Evolutionary conservation across 306 rosid species (phyloP), one percentile per base, ranked within the genome.

Genomic region (Quillaja saponaria): DNA sequence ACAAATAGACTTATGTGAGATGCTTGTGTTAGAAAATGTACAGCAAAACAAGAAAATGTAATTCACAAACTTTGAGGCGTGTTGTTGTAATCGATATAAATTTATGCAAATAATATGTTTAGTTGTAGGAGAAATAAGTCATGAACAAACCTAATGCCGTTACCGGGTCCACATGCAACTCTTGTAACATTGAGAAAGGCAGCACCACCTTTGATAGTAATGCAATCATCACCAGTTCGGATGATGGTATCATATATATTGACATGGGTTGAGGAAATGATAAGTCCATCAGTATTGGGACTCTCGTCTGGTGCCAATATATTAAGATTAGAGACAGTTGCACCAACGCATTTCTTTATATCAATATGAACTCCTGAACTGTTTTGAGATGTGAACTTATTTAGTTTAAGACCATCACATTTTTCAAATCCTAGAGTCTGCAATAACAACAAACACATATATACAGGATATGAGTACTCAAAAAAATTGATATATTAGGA

Each of bases 81-180:
- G n/a, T n/a, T n/a, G n/a, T n/a, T n/a, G n/a, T n/a, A n/a, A n/a
- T n/a, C n/a, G n/a, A n/a, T n/a, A n/a, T n/a, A n/a, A n/a, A n/a
- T n/a, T n/a, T n/a, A n/a, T n/a, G n/a, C n/a, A n/a, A n/a, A n/a
- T n/a, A n/a, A n/a, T n/a, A n/a, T n/a, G n/a, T n/a, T n/a, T n/a
- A n/a, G n/a, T n/a, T n/a, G n/a, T n/a, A n/a, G n/a, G n/a, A n/a
- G n/a, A n/a, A n/a, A n/a, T n/a, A n/a, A n/a, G n/a, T n/a, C n/a
- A n/a, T n/a, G n/a, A n/a, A 40, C 53, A 35, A 45, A 84, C 90
- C 83, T 85, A 38, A 85, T 85, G 51, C 87, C 90, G 12, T 85
- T 87, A 35, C 78, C 79, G 0, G 85, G 85, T 48, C 87, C 91
- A 9, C 85, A 81, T 0, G 49, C 19, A 18, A 84, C 56, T 31